These are phyloP conservation scores for Phlyctochytrium planicorne DNA, from an alignment of 192 early-diverging fungal species.

Conservation along the genomic window DNA sequence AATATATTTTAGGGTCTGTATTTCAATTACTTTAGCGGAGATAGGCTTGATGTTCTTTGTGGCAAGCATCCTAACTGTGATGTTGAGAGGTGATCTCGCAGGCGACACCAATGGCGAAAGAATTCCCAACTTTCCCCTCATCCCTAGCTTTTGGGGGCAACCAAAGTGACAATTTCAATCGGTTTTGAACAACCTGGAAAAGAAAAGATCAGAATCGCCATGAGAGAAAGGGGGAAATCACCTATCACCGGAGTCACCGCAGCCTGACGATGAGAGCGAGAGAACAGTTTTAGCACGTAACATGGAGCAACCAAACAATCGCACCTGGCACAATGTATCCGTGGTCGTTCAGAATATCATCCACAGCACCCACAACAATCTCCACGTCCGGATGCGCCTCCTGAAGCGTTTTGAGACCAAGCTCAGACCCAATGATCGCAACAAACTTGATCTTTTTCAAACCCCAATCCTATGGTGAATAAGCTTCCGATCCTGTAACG, in stretches of 20 bases:
- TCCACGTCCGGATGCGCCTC: constrained; percentile 53
- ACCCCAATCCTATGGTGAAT: constrained; percentile 77
- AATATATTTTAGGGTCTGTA: no score
- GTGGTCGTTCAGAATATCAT: constrained; percentile 52
- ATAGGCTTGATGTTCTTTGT: no score
- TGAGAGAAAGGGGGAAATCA: not conserved
- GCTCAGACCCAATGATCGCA: constrained; percentile 53
- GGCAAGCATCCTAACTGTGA: no score
- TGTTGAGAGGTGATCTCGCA: no score
- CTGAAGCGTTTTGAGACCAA: constrained; percentile 45
- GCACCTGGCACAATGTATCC: constrained; percentile 65
- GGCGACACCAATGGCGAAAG: no score
- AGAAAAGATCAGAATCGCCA: no score
- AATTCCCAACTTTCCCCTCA: no score
- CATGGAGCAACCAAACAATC: not conserved
- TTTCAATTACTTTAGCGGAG: no score
- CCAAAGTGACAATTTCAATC: not conserved
- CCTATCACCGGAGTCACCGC: not conserved
- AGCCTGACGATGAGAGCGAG: no score
- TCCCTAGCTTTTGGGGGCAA: no score
- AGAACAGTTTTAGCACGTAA: not conserved
- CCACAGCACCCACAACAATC: constrained; percentile 57
- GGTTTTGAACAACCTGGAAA: not conserved
- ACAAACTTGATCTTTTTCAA: constrained; percentile 70
- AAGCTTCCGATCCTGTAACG: not conserved